Evolutionary conservation across 352 stramenopile species (phyloP), one percentile per base, ranked within the genome.

Genomic region (Phytophthora aleatoria): DNA sequence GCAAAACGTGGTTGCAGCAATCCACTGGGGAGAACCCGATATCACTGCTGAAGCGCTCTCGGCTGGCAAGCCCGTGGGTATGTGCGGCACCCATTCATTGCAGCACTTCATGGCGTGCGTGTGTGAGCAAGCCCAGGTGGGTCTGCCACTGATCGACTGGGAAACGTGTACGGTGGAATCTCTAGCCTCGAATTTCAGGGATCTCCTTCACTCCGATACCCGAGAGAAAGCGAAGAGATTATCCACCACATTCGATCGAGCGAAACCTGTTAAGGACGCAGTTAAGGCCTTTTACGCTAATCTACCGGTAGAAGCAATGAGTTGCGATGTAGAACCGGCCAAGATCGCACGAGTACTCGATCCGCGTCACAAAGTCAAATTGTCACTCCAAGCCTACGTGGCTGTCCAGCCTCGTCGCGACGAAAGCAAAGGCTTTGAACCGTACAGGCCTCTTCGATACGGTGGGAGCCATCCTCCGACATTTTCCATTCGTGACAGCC

Each of bases 1-100:
- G 24, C 73, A 78, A 44, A 70, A 85, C 13, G 82, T 91, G 28
- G 73, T 56, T 57, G 89, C 82, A 31, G 76, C 92, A 11, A 79
- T 96, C 44, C 90, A 96, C 74, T 78, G 75, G 57, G 75, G 75
- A 9, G 75, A 78, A 2, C 77, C 89, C 16, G 85, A 89, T 38
- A 97, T 91, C 24, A 82, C 80, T 6, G 85, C 88, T 10, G 89
- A 92, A 42, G 89, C 82, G 11, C 70, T 98, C 3, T 63, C 83
- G 8, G 76, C 82, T 44, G 87, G 87, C 8, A 87, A 96, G 31
- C 90, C 91, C 11, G 94, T 86, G 7, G 81, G 93, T 57, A 75
- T 97, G 27, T 94, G 85, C 47, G 90, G 90, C 1, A 94, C 91
- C 38, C 95, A 97, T 69, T 85, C 81, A 12, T 84, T 94, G 61